These are phyloP conservation scores for Creolimax fragrantissima DNA, from an alignment of 78 protist species.

Conservation along the genomic window DNA sequence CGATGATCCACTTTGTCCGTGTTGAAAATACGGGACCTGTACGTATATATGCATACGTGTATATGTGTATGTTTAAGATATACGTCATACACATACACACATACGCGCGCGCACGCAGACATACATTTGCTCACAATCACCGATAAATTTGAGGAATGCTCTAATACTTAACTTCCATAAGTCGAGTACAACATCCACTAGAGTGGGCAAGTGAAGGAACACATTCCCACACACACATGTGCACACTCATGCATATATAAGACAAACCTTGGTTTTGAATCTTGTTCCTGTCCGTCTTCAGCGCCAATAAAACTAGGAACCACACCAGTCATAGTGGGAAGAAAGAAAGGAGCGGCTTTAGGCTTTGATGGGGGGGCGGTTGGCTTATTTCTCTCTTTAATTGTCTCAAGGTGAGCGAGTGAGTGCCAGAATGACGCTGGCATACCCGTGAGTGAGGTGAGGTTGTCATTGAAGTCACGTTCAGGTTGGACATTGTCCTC, in stretches of 20 bases:
- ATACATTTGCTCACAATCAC: no score
- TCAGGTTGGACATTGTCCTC: not conserved
- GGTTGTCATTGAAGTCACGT: not conserved
- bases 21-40: not conserved
- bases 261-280: not conserved
- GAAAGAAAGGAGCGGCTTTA: conserved; percentile 36
- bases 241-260: not conserved
- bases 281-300: not conserved
- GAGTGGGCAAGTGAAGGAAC: no score
- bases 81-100: not conserved
- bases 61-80: not conserved
- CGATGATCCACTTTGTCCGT: not conserved
- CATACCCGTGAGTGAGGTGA: not conserved
- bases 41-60: not conserved
- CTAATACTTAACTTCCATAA: no score
- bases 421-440: conserved; percentile 15
- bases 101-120: no score
- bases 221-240: no score
- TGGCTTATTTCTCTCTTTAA: conserved; percentile 30
- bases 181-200: no score
- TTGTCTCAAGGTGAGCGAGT: not conserved
- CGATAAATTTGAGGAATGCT: no score
- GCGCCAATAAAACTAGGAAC: not conserved
- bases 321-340: conserved; percentile 4
- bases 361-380: not conserved